Evolutionary conservation across 2,329 filamentous ascomycete species (phyloP).

Genomic region (Penicillium sp.): DNA sequence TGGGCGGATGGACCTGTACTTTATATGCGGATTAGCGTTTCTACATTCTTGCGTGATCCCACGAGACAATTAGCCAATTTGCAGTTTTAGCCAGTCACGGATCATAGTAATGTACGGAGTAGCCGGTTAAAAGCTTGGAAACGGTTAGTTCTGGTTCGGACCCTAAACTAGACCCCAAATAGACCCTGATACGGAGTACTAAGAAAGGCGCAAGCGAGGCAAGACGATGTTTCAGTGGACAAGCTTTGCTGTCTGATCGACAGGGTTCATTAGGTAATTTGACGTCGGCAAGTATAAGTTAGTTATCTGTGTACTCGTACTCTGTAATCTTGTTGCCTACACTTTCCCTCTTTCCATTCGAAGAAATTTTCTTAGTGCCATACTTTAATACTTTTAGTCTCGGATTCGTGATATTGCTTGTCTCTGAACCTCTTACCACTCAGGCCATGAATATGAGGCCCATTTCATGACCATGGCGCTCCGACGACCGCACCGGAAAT

Average conservation of each 20-base stretch:
- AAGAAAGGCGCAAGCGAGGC: conserved; percentile 14
- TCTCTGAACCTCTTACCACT: neutral
- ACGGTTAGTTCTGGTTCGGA: neutral
- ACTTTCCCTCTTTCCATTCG: neutral
- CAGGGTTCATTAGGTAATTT: conserved; percentile 21
- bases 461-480: conserved; percentile 28
- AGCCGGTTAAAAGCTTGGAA: neutral
- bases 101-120: neutral
- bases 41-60: conserved; percentile 4
- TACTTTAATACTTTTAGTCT: neutral
- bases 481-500: conserved; percentile 35
- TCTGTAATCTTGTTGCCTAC: conserved; percentile 24
- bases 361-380: neutral
- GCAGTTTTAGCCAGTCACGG: neutral
- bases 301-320: too few species aligned
- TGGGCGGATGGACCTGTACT: neutral
- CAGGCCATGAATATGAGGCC: conserved; percentile 9
- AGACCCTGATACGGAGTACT: neutral
- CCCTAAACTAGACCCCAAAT: neutral
- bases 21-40: neutral
- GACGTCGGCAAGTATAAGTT: neutral
- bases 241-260: conserved; percentile 24
- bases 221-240: conserved; percentile 22
- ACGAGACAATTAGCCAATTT: conserved; percentile 5
- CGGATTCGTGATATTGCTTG: neutral